These are phyloP conservation scores for Acacia confusa DNA, from an alignment of 306 rosid species.

Conservation along the genomic window DNA sequence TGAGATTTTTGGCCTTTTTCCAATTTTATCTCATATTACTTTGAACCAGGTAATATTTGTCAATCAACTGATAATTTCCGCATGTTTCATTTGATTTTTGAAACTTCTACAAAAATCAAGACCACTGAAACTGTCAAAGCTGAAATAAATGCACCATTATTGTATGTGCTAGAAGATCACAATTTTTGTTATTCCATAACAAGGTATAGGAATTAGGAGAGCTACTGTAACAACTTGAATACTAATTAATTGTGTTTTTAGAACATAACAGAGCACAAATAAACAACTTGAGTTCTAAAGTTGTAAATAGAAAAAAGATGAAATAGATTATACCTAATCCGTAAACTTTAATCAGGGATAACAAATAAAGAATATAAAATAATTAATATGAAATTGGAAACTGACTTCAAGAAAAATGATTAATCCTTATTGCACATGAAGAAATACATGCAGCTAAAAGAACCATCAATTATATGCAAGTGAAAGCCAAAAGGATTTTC, in stretches of 20 bases:
- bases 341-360: slow-evolving; percentile 10
- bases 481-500: slow-evolving; percentile 31
- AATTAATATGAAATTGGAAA: slow-evolving; percentile 23
- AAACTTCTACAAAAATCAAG: not conserved
- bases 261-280: slow-evolving; percentile 2
- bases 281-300: not conserved
- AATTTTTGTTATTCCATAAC: slow-evolving; percentile 19
- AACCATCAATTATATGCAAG: slow-evolving; percentile 22
- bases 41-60: slow-evolving; percentile 7
- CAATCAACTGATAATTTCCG: slow-evolving; percentile 21
- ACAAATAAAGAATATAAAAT: slow-evolving; percentile 17
- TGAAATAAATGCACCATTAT: not conserved
- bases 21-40: slow-evolving; percentile 3
- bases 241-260: slow-evolving; percentile 13
- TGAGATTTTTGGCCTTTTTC: not conserved
- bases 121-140: not conserved
- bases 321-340: not conserved
- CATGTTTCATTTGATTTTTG: not conserved
- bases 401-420: not conserved
- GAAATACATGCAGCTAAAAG: slow-evolving; percentile 5
- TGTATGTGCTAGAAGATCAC: slow-evolving; percentile 1
- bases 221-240: slow-evolving; percentile 9
- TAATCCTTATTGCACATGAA: slow-evolving; percentile 8
- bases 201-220: slow-evolving; percentile 12
- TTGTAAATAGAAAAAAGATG: not conserved